Percentiles rank a stretch among this genome's conserved stretches.
These are phyloP conservation scores for Pseudozyma flocculosa DNA, from an alignment of 1,284 basidiomycete genomes.

Conservation along the genomic window DNA sequence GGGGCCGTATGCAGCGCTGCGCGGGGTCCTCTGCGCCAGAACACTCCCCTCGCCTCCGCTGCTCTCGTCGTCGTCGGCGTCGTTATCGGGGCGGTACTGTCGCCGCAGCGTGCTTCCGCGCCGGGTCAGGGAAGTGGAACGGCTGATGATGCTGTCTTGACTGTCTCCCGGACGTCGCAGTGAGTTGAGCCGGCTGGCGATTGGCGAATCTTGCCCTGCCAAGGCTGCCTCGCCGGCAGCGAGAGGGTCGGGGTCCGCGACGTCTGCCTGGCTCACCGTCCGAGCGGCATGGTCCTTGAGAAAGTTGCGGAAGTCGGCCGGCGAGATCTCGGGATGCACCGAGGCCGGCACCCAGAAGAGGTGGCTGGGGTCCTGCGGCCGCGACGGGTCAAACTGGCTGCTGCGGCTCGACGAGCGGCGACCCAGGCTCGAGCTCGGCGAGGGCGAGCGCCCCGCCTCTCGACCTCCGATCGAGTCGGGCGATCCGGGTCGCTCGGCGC, in stretches of 20 bases:
- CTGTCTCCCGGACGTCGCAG: conserved; percentile 1
- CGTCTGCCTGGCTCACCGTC: conserved; percentile 23
- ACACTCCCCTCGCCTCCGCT: no score
- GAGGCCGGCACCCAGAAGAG: conserved; percentile 97
- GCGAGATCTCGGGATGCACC: conserved; percentile 94
- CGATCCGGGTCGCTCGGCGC: conserved; percentile 10
- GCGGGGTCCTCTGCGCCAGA: no score
- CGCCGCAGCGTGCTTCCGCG: conserved; percentile 51
- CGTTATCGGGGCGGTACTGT: conserved; percentile 70
- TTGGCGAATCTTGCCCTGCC: conserved; percentile 14
- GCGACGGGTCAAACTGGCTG: neutral
- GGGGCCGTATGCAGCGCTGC: conserved; percentile 3
- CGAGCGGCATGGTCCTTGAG: conserved; percentile 81
- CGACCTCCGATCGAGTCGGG: conserved; percentile 6
- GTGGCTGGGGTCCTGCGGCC: conserved; percentile 58
- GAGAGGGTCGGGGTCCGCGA: conserved; percentile 9
- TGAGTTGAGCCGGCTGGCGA: conserved; percentile 29
- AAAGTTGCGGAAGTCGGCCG: conserved; percentile 89
- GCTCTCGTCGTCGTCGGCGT: conserved; percentile 26
- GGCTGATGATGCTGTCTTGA: conserved; percentile 13
- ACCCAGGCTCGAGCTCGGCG: neutral
- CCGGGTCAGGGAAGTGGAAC: conserved; percentile 45
- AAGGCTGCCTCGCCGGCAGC: conserved; percentile 1
- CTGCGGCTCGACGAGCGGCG: neutral
- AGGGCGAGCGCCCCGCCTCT: conserved; percentile 1